Conservation (phyloP, 345 rosid species). For the Streptanthus diversifolius region DNA sequence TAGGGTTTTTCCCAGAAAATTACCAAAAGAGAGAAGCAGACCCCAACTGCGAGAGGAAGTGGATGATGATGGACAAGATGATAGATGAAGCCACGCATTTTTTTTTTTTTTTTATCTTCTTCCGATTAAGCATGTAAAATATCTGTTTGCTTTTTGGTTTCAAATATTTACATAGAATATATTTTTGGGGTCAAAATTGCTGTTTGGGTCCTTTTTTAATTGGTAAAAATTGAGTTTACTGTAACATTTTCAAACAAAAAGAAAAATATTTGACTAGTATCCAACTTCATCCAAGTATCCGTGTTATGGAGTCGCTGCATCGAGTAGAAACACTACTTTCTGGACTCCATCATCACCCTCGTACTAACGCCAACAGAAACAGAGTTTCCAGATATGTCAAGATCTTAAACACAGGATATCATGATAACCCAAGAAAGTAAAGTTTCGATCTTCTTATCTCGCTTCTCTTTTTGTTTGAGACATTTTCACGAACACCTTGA, state of each 20-base stretch:
- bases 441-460: neutral
- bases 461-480: neutral
- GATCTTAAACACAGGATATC: neutral
- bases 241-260: neutral
- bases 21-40: constrained; percentile 29
- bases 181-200: neutral
- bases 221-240: neutral
- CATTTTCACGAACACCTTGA: constrained; percentile 40
- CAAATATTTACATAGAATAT: neutral
- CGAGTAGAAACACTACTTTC: constrained; percentile 9
- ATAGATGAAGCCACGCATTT: constrained; percentile 10
- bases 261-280: neutral
- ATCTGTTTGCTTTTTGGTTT: constrained; percentile 3
- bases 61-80: constrained; percentile 23
- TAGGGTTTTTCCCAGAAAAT: constrained; percentile 3
- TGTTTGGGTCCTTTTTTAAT: neutral
- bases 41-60: constrained; percentile 1
- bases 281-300: neutral
- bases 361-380: neutral
- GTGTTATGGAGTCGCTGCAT: constrained; percentile 8
- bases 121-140: constrained; percentile 5
- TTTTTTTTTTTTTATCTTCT: constrained; percentile 9
- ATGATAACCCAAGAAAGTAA: constrained; percentile 21
- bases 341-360: constrained; percentile 3
- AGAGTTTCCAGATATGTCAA: constrained; percentile 15